These are phyloP conservation scores for Penicillium lagena DNA, from an alignment of 495 filamentous ascomycete genomes.

Conservation along the genomic window DNA sequence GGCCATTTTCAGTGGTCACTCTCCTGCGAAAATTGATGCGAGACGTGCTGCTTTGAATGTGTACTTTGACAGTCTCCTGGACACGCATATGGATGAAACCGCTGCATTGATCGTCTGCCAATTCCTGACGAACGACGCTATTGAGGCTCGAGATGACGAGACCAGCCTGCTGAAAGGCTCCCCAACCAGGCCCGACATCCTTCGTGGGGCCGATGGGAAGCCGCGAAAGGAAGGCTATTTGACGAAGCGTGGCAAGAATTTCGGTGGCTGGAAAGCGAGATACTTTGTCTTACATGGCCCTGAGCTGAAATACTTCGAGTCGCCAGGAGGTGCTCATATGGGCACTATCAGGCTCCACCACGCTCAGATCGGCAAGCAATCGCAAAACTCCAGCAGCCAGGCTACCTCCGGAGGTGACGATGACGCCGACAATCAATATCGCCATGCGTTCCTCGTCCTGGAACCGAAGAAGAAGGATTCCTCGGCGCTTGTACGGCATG, in stretches of 20 bases:
- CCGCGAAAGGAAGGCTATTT: conserved; percentile 84
- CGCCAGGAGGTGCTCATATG: conserved; percentile 77
- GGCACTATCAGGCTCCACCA: conserved; percentile 88
- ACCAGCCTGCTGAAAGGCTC: conserved; percentile 40
- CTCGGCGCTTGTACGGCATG: conserved; percentile 82
- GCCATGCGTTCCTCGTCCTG: conserved; percentile 89
- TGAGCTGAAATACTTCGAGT: conserved; percentile 84
- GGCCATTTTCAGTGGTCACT: conserved; percentile 83
- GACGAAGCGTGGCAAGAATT: conserved; percentile 95
- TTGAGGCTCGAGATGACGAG: conserved; percentile 70
- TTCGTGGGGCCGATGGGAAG: conserved; percentile 52
- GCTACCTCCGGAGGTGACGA: conserved; percentile 57
- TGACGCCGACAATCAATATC: conserved; percentile 87
- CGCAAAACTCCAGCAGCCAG: conserved; percentile 46
- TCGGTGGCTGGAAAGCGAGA: conserved; percentile 97
- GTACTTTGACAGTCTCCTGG: conserved; percentile 78
- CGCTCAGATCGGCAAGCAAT: conserved; percentile 91
- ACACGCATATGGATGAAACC: conserved; percentile 71
- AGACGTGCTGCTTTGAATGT: conserved; percentile 72
- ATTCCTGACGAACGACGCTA: conserved; percentile 80
- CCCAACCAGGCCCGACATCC: conserved; percentile 30
- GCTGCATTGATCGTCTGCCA: conserved; percentile 79
- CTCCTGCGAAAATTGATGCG: conserved; percentile 89
- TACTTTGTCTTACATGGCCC: conserved; percentile 92
- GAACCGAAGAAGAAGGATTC: conserved; percentile 97